Conservation (phyloP, 176 grass and related monocot genomes). For the Lolium rigidum region DNA sequence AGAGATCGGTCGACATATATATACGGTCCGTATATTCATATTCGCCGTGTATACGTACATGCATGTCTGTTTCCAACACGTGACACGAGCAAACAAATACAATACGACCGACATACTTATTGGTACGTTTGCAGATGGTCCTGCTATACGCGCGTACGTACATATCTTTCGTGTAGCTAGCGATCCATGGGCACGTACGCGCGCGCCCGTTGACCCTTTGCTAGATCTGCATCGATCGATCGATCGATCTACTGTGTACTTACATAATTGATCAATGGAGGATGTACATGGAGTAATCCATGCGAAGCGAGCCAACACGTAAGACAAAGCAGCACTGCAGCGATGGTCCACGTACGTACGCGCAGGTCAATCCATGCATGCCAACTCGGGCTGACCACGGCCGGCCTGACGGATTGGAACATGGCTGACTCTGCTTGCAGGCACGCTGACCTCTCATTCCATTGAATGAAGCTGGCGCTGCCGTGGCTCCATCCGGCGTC, state of each 20-base stretch:
- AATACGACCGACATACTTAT: background rate
- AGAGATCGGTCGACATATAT: too few species aligned
- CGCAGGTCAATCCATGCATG: background rate
- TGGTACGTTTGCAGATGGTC: background rate
- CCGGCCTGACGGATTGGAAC: background rate
- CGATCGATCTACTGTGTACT: too few species aligned
- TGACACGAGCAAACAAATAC: too few species aligned
- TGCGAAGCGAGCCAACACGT: background rate
- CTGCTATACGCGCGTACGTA: background rate
- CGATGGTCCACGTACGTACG: background rate
- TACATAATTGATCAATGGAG: too few species aligned
- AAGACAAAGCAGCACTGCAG: background rate
- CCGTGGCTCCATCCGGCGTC: background rate
- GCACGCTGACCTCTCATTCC: background rate
- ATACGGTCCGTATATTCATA: too few species aligned
- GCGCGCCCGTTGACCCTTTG: too few species aligned
- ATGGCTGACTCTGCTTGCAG: too few species aligned
- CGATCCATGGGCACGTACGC: too few species aligned
- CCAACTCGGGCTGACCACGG: background rate
- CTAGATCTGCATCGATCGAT: too few species aligned
- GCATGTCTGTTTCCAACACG: too few species aligned
- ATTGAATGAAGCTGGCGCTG: constrained; percentile 18
- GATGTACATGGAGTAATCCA: background rate
- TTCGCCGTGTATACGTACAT: too few species aligned
- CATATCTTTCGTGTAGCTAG: background rate